Conservation (phyloP, 169 alveolate genomes). For the Toxoplasma gondii region DNA sequence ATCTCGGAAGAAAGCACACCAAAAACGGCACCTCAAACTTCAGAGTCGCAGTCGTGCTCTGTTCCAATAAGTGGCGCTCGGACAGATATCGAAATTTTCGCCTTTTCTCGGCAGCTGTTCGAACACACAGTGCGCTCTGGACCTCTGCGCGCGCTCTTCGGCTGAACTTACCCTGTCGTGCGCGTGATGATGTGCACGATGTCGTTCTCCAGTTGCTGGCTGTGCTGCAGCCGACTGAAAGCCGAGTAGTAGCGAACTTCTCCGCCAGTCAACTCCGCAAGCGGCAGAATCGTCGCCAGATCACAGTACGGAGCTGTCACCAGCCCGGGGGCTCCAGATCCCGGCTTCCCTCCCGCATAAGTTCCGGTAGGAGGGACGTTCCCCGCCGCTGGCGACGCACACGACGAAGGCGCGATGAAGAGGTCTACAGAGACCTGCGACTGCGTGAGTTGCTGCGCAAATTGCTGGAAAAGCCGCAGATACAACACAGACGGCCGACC, state of each 20-base stretch:
- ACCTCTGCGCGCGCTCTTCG: too few relatives aligned
- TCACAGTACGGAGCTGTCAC: constrained; percentile 49
- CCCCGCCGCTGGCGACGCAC: constrained; percentile 64
- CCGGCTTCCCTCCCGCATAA: not conserved
- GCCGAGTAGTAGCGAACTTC: constrained; percentile 81
- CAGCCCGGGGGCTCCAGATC: constrained; percentile 5
- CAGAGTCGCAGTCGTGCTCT: too few relatives aligned
- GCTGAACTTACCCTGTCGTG: constrained; percentile 76
- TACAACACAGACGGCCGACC: constrained; percentile 10
- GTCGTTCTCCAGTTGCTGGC: constrained; percentile 84
- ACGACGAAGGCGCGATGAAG: constrained; percentile 69
- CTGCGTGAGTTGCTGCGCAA: constrained; percentile 76
- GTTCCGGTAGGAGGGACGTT: constrained; percentile 3
- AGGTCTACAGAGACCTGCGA: constrained; percentile 79
- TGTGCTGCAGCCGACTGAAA: constrained; percentile 74
- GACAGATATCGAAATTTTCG: too few relatives aligned
- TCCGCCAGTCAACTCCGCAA: constrained; percentile 86
- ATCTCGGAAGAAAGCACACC: too few relatives aligned
- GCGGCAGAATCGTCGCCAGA: constrained; percentile 78
- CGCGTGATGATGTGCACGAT: constrained; percentile 86
- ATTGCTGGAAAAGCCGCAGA: not conserved
- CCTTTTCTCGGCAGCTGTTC: too few relatives aligned
- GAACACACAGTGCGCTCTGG: too few relatives aligned
- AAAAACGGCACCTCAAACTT: too few relatives aligned
- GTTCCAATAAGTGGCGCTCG: too few relatives aligned